phyloP scores from a whole-genome alignment of 2,329 filamentous ascomycete genomes.

The Lasiodiplodia citricola region DNA sequence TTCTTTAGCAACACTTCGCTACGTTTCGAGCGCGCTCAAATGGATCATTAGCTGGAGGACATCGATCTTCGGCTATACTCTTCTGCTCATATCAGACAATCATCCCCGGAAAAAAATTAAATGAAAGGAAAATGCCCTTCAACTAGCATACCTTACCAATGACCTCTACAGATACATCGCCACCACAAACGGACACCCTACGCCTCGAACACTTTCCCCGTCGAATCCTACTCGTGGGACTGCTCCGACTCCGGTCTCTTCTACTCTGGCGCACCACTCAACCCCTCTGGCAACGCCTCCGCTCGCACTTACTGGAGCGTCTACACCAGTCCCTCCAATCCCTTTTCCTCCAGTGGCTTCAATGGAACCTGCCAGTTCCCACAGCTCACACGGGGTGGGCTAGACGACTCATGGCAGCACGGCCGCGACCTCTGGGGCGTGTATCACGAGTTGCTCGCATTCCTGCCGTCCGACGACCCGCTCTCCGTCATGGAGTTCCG shows the following conservation, averaged over 20 bases:
- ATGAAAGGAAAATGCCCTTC: no score
- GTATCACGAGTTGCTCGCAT: constrained; percentile 71
- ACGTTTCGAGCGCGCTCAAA: no score
- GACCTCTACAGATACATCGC: constrained; percentile 67
- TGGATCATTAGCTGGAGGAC: no score
- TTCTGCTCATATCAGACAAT: no score
- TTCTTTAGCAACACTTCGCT: no score
- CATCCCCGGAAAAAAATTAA: no score
- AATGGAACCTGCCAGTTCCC: constrained; percentile 79
- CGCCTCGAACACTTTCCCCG: constrained; percentile 75
- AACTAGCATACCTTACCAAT: neutral
- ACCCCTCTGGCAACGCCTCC: constrained; percentile 51
- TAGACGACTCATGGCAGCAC: constrained; percentile 77
- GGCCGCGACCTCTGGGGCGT: constrained; percentile 78
- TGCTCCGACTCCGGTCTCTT: constrained; percentile 74
- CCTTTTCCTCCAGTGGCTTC: constrained; percentile 70
- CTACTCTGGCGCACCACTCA: constrained; percentile 68
- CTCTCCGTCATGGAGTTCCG: constrained; percentile 62
- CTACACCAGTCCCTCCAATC: constrained; percentile 67
- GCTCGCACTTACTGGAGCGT: constrained; percentile 70
- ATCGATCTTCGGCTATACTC: no score
- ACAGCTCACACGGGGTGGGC: constrained; percentile 73
- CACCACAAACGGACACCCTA: constrained; percentile 88
- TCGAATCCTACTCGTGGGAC: constrained; percentile 74
- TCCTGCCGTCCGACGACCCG: constrained; percentile 57